A percentile compares a stretch with the other conserved stretches of the same genome.
These are phyloP conservation scores for Viola odorata DNA, from an alignment of 345 rosid species.

Conservation along the genomic window DNA sequence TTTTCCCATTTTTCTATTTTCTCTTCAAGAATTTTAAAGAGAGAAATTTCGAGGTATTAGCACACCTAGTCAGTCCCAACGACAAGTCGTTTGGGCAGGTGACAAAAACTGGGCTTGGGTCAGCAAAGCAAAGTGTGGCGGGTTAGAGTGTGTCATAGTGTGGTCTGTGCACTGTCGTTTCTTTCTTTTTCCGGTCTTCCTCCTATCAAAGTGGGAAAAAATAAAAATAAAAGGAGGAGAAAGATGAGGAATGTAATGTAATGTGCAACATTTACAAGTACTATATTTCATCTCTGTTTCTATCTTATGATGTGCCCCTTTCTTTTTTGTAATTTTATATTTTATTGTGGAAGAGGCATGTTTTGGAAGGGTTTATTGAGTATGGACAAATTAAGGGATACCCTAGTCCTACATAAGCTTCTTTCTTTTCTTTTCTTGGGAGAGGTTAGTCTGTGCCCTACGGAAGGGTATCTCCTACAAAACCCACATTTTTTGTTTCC, in stretches of 20 bases:
- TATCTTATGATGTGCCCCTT: neutral
- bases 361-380: neutral
- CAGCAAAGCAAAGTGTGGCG: constrained; percentile 19
- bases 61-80: constrained; percentile 15
- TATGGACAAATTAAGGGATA: constrained; percentile 6
- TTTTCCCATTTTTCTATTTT: neutral
- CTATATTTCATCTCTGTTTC: constrained; percentile 13
- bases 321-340: constrained; percentile 15
- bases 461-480: neutral
- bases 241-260: constrained; percentile 30
- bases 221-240: constrained; percentile 29
- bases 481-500: neutral
- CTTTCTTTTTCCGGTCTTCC: constrained; percentile 22
- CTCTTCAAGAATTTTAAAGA: neutral
- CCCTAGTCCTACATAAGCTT: neutral
- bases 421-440: too few relatives aligned
- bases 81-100: constrained; percentile 25
- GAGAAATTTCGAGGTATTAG: constrained; percentile 22
- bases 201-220: constrained; percentile 23
- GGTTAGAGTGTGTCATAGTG: constrained; percentile 7
- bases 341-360: constrained; percentile 12
- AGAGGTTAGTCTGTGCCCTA: neutral
- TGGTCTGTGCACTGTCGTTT: neutral
- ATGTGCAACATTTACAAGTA: constrained; percentile 4
- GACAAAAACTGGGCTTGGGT: constrained; percentile 20